phyloP scores from a whole-genome alignment of 2,329 filamentous ascomycete genomes.

The Aspergillus caelatus region DNA sequence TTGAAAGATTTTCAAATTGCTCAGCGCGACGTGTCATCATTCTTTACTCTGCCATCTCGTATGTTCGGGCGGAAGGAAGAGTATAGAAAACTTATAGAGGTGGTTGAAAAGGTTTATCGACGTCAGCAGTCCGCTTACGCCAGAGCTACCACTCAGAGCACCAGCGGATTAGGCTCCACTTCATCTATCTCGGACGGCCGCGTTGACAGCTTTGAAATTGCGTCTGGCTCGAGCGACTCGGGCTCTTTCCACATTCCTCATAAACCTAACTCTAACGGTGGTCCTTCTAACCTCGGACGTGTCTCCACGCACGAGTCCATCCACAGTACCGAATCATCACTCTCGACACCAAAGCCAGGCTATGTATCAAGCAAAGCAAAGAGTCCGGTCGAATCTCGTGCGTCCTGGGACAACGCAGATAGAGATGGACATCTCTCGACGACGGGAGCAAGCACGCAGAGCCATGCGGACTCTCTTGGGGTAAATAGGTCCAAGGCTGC shows the following conservation, averaged over 20 bases:
- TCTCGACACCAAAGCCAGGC: conserved; percentile 35
- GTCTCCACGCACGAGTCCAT: conserved; percentile 39
- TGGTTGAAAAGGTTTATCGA: conserved; percentile 76
- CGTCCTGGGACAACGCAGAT: conserved; percentile 40
- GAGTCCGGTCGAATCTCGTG: conserved; percentile 41
- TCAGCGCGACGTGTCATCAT: conserved; percentile 85
- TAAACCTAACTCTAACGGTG: conserved; percentile 41
- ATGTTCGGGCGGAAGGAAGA: conserved; percentile 82
- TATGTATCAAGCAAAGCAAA: conserved; percentile 33
- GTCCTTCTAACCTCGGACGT: conserved; percentile 31
- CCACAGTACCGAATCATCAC: conserved; percentile 37
- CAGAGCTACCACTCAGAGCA: conserved; percentile 34
- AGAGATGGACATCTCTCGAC: conserved; percentile 42
- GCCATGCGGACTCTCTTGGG: conserved; percentile 35
- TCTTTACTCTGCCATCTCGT: conserved; percentile 79
- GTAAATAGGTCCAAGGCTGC: conserved; percentile 44
- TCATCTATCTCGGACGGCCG: conserved; percentile 57
- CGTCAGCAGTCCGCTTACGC: conserved; percentile 55
- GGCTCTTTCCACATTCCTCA: conserved; percentile 47
- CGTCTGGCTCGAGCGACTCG: conserved; percentile 60
- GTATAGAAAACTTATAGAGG: conserved; percentile 67
- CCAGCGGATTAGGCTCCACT: conserved; percentile 53
- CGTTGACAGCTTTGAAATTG: conserved; percentile 50
- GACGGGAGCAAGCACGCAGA: conserved; percentile 30
- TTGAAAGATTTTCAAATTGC: conserved; percentile 76